Percentiles rank a stretch among this genome's conserved stretches.
These are phyloP conservation scores for Candida parachauliodes DNA, from an alignment of 805 yeast genomes.

Conservation along the genomic window DNA sequence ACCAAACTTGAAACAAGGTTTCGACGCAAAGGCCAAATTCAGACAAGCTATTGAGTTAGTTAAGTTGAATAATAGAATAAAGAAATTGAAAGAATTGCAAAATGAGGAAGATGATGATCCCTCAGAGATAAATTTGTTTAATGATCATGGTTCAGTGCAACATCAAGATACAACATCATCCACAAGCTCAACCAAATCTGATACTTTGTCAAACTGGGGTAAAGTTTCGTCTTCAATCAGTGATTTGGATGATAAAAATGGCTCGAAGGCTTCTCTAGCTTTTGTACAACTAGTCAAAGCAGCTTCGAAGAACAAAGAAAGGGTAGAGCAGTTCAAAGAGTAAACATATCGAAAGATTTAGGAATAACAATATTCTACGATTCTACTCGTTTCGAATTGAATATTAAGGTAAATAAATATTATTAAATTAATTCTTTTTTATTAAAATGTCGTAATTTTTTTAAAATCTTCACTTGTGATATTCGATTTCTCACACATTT, in stretches of 20 bases:
- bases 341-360: too few species aligned
- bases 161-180: conserved; percentile 4
- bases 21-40: conserved; percentile 80
- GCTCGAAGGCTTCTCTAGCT: conserved; percentile 33
- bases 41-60: conserved; percentile 84
- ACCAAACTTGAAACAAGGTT: conserved; percentile 75
- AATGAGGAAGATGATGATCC: conserved; percentile 55
- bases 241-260: conserved; percentile 13
- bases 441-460: conserved; percentile 2
- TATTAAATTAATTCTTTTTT: too few species aligned
- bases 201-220: conserved; percentile 27
- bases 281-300: conserved; percentile 71
- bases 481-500: conserved; percentile 60
- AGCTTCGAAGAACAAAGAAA: conserved; percentile 58
- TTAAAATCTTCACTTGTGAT: conserved; percentile 44
- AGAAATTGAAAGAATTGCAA: conserved; percentile 61
- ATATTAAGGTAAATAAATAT: too few species aligned
- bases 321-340: conserved; percentile 23
- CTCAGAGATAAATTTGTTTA: conserved; percentile 41
- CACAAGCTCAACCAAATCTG: background rate
- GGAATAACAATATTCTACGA: too few species aligned
- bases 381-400: too few species aligned
- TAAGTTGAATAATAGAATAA: conserved; percentile 73
- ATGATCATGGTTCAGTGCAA: conserved; percentile 25
- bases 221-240: conserved; percentile 22